phyloP scores from a whole-genome alignment of 106 monocot species.

The Acanthochlamys bracteata region DNA sequence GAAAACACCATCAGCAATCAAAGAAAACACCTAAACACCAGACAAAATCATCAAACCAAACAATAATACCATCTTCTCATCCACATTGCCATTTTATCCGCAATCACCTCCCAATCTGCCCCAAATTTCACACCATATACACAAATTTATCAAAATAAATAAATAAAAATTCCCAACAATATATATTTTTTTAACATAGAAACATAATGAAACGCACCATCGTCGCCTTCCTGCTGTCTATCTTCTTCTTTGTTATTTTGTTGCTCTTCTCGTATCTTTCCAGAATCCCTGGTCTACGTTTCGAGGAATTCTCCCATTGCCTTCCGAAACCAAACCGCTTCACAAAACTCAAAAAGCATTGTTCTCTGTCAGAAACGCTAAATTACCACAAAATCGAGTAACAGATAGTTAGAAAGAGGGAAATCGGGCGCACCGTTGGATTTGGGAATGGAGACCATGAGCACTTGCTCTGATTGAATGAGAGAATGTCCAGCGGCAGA shows the following conservation, averaged over 20 bases:
- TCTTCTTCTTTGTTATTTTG: too few relatives aligned
- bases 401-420: background rate
- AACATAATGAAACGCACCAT: too few relatives aligned
- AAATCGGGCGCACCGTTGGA: background rate
- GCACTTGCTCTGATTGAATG: conserved; percentile 47
- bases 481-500: conserved; percentile 30
- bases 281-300: too few relatives aligned
- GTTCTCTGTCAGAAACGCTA: background rate
- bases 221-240: too few relatives aligned
- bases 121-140: background rate
- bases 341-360: too few relatives aligned
- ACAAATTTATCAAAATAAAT: background rate
- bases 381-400: background rate
- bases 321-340: too few relatives aligned
- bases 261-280: too few relatives aligned
- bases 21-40: background rate
- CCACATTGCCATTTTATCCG: background rate
- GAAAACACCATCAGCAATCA: background rate
- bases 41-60: too few relatives aligned
- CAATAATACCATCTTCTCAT: background rate
- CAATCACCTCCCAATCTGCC: conserved; percentile 3
- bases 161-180: background rate
- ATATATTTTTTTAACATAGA: background rate
- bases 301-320: too few relatives aligned
- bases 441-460: conserved; percentile 14